A percentile compares a stretch with the other conserved stretches of the same genome.
Evolutionary conservation across 106 monocot species (phyloP).

Genomic region (Dactylorhiza incarnata): DNA sequence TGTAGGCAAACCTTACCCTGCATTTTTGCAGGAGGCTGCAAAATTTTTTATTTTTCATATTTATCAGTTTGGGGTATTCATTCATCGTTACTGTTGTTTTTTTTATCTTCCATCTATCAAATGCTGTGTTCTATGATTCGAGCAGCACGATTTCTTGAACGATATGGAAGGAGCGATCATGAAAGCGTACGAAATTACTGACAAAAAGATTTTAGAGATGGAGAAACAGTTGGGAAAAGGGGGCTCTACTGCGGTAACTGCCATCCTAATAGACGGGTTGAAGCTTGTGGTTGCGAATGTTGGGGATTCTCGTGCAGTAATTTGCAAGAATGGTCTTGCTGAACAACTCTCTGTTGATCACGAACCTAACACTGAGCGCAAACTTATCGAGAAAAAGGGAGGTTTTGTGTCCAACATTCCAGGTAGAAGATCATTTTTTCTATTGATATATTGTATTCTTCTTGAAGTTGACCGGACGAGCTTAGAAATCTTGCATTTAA

Average conservation of each 20-base stretch:
- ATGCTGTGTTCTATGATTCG: neutral
- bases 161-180: slow-evolving; percentile 61
- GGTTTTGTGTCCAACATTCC: slow-evolving; percentile 96
- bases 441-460: neutral
- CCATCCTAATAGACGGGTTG: slow-evolving; percentile 69
- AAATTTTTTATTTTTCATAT: too few species aligned
- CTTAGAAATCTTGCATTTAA: neutral
- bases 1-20: too few species aligned
- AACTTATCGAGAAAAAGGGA: slow-evolving; percentile 66
- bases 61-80: too few species aligned
- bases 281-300: slow-evolving; percentile 91
- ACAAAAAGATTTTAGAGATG: slow-evolving; percentile 74
- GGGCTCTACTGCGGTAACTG: slow-evolving; percentile 96
- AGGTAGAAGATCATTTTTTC: slow-evolving; percentile 32
- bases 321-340: slow-evolving; percentile 69
- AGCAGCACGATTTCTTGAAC: slow-evolving; percentile 43
- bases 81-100: too few species aligned
- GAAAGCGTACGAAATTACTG: slow-evolving; percentile 74
- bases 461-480: neutral
- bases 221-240: slow-evolving; percentile 68
- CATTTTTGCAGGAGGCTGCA: too few species aligned
- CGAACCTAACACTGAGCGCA: slow-evolving; percentile 62
- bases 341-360: slow-evolving; percentile 91
- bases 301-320: slow-evolving; percentile 93
- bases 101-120: neutral